Percentiles rank a stretch among this genome's conserved stretches.
These are phyloP conservation scores for Tricholoma saponaceum DNA, from an alignment of 768 basidiomycete genomes.

Conservation along the genomic window DNA sequence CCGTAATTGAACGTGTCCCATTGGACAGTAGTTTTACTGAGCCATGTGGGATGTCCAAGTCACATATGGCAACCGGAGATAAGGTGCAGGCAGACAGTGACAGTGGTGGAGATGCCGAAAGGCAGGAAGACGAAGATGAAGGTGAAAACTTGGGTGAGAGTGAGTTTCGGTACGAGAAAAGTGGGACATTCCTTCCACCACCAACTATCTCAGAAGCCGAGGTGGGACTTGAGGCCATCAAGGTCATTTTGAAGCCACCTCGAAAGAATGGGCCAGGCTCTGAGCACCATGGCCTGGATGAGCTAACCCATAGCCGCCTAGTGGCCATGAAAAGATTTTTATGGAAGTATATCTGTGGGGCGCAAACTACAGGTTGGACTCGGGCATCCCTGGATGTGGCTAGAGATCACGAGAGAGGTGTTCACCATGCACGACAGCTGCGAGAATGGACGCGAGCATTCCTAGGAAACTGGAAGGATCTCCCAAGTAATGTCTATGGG, in stretches of 20 bases:
- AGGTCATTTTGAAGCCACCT: conserved; percentile 10
- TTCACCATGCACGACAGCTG: conserved; percentile 1
- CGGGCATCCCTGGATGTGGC: conserved; percentile 2
- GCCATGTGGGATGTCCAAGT: neutral
- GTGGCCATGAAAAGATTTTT: conserved; percentile 2
- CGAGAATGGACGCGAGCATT: conserved; percentile 1
- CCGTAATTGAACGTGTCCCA: neutral
- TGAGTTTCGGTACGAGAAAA: neutral
- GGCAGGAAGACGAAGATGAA: neutral
- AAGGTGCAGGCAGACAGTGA: neutral
- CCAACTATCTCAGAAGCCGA: conserved; percentile 11
- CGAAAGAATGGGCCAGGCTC: conserved; percentile 7
- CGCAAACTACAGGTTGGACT: neutral
- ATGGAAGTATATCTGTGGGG: conserved; percentile 5
- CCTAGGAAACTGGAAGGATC: neutral
- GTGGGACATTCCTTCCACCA: conserved; percentile 1
- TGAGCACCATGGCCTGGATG: conserved; percentile 9
- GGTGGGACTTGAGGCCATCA: conserved; percentile 5
- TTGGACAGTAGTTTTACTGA: neutral
- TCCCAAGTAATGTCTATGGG: conserved; percentile 1
- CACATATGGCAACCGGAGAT: neutral
- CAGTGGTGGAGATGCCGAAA: neutral
- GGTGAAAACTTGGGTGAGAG: neutral
- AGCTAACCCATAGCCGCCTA: conserved; percentile 3
- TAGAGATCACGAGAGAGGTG: neutral